Base-by-base conservation (phyloP, 169 alveolate genomes). In the Cryptosporidium tyzzeri region DNA sequence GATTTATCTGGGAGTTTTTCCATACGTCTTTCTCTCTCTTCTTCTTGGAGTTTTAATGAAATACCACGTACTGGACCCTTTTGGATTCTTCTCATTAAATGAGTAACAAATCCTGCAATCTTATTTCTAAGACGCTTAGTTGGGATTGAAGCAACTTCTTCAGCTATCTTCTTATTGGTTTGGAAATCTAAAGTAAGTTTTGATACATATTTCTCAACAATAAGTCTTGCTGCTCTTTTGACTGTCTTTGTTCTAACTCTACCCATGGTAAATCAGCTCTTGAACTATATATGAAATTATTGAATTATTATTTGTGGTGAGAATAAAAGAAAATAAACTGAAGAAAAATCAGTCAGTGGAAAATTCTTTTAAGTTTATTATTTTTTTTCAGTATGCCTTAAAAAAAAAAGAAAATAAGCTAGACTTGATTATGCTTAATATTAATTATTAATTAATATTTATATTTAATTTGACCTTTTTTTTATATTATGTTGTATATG, bases 41-140 rank as follows among this genome's bases (percentile, higher is more conserved):
- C 99, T 96, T 99, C 99, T 95, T 99, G 99, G 87, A 99, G 95
- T 95, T 98, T 99, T 86, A 99, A 96, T 21, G 99, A 98, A 93
- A 99, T 99, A 69, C 99, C 99, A 84, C 99, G 98, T 50, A 99
- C 99, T 12, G 99, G 99, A 18, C 99, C 99, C 96, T 97, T 98
- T 93, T 97, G 98, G 85, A 98, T 97, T 84, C 99, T 93, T 92
- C 96, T 95, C 98, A 96, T 97, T 95, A 93, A 86, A 85, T 95
- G 97, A 29, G 99, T 97, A 85, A 98, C 97, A 94, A 95, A 98
- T 58, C 99, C 99, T 39, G 99, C 99, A 41, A 98, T 98, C 93
- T 97, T 96, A 94, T 98, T 98, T 93, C 99, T 96, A 87, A 98
- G 94, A 94, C 99, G 96, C 96, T 98, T 99, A 39, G 99, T 96